Percentiles rank a stretch among this genome's conserved stretches.
These are phyloP conservation scores for Cryphonectria japonica DNA, from an alignment of 2,329 filamentous ascomycete genomes.

Conservation along the genomic window DNA sequence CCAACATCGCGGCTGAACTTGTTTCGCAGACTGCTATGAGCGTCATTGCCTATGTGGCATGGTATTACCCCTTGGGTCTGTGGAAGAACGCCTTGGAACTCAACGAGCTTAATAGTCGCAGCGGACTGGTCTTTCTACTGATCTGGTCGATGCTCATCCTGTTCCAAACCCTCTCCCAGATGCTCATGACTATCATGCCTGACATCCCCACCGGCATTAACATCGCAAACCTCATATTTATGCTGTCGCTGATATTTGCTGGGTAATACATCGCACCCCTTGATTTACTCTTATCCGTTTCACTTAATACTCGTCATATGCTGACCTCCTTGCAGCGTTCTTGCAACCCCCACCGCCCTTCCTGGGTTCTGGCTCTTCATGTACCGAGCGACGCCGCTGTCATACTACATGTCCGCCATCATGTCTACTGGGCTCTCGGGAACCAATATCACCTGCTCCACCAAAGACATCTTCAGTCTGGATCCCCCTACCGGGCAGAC, in stretches of 20 bases:
- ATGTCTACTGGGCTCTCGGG: constrained; percentile 72
- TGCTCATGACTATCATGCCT: not conserved
- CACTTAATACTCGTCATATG: not conserved
- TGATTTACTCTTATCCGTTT: no score
- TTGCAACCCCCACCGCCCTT: constrained; percentile 64
- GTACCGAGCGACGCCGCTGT: constrained; percentile 82
- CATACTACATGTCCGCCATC: constrained; percentile 77
- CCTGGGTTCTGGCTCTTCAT: constrained; percentile 84
- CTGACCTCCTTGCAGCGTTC: constrained; percentile 60
- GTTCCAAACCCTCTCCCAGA: constrained; percentile 48
- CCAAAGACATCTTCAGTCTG: constrained; percentile 72
- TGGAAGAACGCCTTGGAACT: constrained; percentile 63
- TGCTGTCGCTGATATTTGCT: constrained; percentile 55
- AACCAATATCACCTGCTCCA: constrained; percentile 65
- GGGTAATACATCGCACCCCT: no score
- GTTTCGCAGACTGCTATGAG: constrained; percentile 82
- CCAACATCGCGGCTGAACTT: constrained; percentile 82
- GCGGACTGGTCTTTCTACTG: constrained; percentile 67
- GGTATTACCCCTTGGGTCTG: constrained; percentile 86
- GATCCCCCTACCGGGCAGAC: constrained; percentile 60
- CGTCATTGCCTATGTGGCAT: constrained; percentile 76
- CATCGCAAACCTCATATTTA: not conserved
- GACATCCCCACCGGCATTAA: constrained; percentile 32
- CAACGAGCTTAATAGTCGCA: constrained; percentile 39
- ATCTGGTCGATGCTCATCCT: constrained; percentile 64